Base-by-base conservation (phyloP, 2,329 filamentous ascomycete genomes). In the Dactylellina drechsleri region DNA sequence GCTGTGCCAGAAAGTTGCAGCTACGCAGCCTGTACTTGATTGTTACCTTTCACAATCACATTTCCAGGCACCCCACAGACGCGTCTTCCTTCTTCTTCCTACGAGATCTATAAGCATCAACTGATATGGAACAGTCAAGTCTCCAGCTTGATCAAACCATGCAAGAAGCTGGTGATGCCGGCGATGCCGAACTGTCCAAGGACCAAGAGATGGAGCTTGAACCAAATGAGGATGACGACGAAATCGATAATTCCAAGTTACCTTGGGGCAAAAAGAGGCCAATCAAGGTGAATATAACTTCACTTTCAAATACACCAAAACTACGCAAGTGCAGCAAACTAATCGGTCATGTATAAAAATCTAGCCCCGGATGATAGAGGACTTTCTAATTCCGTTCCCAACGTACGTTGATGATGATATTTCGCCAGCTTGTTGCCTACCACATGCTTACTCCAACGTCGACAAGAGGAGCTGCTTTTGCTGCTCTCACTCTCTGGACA, bases 261-360 rank as follows among this genome's bases (percentile, higher is more conserved):
- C 65, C 65, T 6, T 68, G 65, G 65, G 65, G 65, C 7, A 53
- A 68, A 49, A 68, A 68, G 36, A 43, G 56, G 31, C 65, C 65
- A 3, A 68, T 68, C 13, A 68, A 68, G 56, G 65, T 68, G 40
- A 12, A 47, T 3, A 36, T 12, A 23, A 15, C 20, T 43, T 43
- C 8, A 5, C 7, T 59, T 10, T 43, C 43, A 23, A 23, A 49
- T 49, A 57, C 13, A 36, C 10, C 10, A 36, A 47, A 47, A 47
- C 43, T 16, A 18, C 43, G 43, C 16, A 1, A n/a, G 5, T 5
- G 16, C 5, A 12, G 43, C 16, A 13, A 15, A n/a, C 18, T 36
- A 36, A 13, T 36, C 31, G 5, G 31, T 36, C 10, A 36, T 36
- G 31, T 10, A 36, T 10, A 26, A 41, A 31, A 28, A 47, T 56